Evolutionary conservation across 75 land plant genomes (phyloP), one percentile per base, ranked within the genome.

Genomic region (Selaginella moellendorffii): DNA sequence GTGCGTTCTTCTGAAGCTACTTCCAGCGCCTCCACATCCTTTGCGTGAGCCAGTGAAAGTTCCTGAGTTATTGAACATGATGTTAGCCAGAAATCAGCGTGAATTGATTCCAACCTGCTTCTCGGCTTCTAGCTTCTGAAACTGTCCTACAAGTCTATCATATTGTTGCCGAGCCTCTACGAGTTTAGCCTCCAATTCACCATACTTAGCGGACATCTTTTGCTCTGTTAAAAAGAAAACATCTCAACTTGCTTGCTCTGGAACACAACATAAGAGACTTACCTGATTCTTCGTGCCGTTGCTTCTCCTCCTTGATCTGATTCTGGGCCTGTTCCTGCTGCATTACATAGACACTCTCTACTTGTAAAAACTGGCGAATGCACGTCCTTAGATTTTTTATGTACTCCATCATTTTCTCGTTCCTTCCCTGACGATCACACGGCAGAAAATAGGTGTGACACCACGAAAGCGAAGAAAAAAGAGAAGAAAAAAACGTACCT

Each of bases 341-440:
- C 18, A 26, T 18, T 9, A 69, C 22, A 26, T 77, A 70, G 24
- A 53, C 73, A 20, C 68, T 78, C 64, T 88, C 96, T 1, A 74
- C 63, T 54, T 83, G 86, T 68, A 79, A 80, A 30, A 79, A 90
- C 77, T 83, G 79, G 24, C 78, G 92, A 27, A 93, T 77, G 71
- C 98, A 88, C 26, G 75, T 67, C 42, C 81, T 80, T 12, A 88
- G 85, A 71, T 71, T 88, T 63, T 67, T 88, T 23, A 93, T 88
- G 36, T 83, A 85, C 2, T 85, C 96, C 64, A 64, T 70, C 98
- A 83, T 83, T 36, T 75, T 77, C 52, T 93, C 98, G 36, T 77
- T 74, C 71, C 74, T 93, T 24, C 88, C 98, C 98, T 93, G 72
- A 36, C 46, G 14, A 5, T 5, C 46, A 36, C 14, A 14, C 14